Base-by-base conservation (phyloP, 176 grass and related monocot genomes). In the Musa itinerans region DNA sequence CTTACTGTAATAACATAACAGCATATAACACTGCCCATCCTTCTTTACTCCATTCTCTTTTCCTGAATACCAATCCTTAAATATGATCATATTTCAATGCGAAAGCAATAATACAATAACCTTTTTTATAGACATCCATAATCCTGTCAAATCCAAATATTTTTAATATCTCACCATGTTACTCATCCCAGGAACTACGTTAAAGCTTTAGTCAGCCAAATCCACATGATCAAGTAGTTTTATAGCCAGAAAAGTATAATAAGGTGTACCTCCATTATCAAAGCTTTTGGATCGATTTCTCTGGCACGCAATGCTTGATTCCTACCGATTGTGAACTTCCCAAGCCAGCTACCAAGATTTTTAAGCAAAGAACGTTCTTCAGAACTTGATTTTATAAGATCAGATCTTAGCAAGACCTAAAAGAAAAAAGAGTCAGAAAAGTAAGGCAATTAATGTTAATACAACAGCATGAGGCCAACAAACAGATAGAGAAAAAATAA, bases 281-380 rank as follows among this genome's bases (percentile, higher is more conserved):
- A 83, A 71, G 80, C 76, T 88, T 97, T 97, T 16, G 88, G 94
- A 76, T 97, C 94, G 72, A 97, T 97, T 90, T 97, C 94, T 84
- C 89, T 97, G 63, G 90, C 90, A 71, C 90, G 76, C 72, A 97
- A 87, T 56, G 90, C 76, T 78, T 97, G 88, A 79, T 97, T 97
- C 84, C 90, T 90, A 81, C 88, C 94, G 66, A 97, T 97, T 27
- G 94, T 97, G 79, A 89, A 92, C 74, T 97, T 97, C 58, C 94
- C 94, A 29, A 97, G 84, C 94, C 94, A 97, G 71, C 94, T 97
- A 74, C 94, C 94, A 75, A 97, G 88, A 83, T 97, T 97, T 87
- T 97, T 97, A 67, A 97, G 90, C 75, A 97, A 85, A 0, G 94
- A 97, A 53, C 94, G 86, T 81, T 97, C 90, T 81, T 97, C 94